These are phyloP conservation scores for Neonectria neomacrospora DNA, from an alignment of 2,329 filamentous ascomycete genomes.

Conservation along the genomic window DNA sequence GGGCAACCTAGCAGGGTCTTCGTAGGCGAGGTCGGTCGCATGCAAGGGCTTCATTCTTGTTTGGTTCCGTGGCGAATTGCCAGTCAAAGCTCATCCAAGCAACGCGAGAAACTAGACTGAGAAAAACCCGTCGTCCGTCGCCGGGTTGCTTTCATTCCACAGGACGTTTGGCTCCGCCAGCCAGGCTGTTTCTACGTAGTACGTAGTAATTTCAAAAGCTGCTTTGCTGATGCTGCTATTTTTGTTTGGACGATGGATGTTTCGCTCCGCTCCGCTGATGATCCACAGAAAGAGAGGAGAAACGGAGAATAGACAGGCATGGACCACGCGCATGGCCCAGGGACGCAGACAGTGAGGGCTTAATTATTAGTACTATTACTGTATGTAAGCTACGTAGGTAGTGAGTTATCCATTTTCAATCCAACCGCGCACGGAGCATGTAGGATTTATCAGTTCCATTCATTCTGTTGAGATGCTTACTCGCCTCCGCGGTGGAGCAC, in stretches of 20 bases:
- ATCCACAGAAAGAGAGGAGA: background rate
- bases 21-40: background rate
- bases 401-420: background rate
- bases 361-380: background rate
- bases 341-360: background rate
- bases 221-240: background rate
- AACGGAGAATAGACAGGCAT: background rate
- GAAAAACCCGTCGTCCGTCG: too few relatives aligned
- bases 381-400: too few relatives aligned
- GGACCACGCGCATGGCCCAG: background rate
- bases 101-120: background rate
- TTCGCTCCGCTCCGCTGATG: background rate
- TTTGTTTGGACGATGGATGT: background rate
- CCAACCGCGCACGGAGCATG: background rate
- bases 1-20: background rate
- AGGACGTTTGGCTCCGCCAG: background rate
- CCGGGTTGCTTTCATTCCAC: background rate
- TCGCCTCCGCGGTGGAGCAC: conserved; percentile 2
- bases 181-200: background rate
- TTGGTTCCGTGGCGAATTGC: conserved; percentile 12
- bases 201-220: background rate
- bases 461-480: background rate
- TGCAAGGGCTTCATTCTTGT: background rate
- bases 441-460: background rate
- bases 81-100: conserved; percentile 6